phyloP scores from a whole-genome alignment of 305 asterid genomes.

The Rubia balearica region DNA sequence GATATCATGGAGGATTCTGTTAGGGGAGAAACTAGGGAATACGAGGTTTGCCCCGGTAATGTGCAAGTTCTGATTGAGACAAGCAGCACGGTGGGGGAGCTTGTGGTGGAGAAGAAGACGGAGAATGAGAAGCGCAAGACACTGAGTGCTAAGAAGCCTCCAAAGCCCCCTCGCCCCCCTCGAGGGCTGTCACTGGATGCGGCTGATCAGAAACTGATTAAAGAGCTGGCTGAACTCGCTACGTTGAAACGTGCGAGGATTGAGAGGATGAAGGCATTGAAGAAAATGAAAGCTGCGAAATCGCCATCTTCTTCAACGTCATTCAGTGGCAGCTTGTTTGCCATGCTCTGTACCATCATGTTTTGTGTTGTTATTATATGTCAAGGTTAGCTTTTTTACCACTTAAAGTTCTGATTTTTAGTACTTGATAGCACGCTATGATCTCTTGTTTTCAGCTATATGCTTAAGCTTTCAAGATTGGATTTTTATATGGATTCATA shows the following conservation, averaged over 20 bases:
- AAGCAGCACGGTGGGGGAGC: slow-evolving; percentile 12
- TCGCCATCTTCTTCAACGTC: slow-evolving; percentile 37
- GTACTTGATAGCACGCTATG: background rate
- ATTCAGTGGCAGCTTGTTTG: slow-evolving; percentile 41
- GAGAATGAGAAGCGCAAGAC: slow-evolving; percentile 51
- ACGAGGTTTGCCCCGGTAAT: slow-evolving; percentile 22
- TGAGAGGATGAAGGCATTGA: slow-evolving; percentile 69
- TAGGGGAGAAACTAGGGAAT: slow-evolving; percentile 22
- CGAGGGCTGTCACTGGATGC: slow-evolving; percentile 69
- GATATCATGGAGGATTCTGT: slow-evolving; percentile 14
- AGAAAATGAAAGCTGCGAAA: slow-evolving; percentile 56
- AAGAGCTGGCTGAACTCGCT: slow-evolving; percentile 62
- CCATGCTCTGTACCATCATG: slow-evolving; percentile 57
- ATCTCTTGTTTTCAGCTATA: background rate
- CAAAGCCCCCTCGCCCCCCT: slow-evolving; percentile 79
- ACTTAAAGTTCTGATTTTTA: slow-evolving; percentile 1
- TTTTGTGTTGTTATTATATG: slow-evolving; percentile 57
- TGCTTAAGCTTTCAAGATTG: background rate
- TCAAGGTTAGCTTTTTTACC: slow-evolving; percentile 43
- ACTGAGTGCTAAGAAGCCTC: slow-evolving; percentile 53
- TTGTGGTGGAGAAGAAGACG: slow-evolving; percentile 25
- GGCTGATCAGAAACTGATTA: slow-evolving; percentile 72
- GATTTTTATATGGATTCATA: background rate
- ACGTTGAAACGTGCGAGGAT: slow-evolving; percentile 64
- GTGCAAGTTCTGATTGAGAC: slow-evolving; percentile 22